Conservation (phyloP, 1,284 basidiomycete genomes). For the Retiboletus fuscus region DNA sequence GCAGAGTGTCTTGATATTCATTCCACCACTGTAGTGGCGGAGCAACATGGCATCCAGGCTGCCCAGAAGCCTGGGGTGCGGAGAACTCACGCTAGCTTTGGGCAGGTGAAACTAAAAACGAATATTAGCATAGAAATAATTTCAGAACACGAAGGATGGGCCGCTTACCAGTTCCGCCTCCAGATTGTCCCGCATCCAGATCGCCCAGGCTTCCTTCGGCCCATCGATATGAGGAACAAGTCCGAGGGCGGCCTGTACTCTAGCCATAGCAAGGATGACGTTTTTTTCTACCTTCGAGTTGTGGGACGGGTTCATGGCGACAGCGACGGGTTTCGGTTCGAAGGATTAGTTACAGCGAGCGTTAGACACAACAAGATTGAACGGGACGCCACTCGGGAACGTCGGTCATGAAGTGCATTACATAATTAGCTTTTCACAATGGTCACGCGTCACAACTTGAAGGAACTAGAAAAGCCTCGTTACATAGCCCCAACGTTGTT, state of each 20-base stretch:
- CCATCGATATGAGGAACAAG: slow-evolving; percentile 1
- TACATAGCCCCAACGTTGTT: too few relatives aligned
- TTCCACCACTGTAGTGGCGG: not conserved
- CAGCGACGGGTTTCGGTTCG: not conserved
- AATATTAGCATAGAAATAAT: too few relatives aligned
- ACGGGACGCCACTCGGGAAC: too few relatives aligned
- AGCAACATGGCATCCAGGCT: slow-evolving; percentile 1
- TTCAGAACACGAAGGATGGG: too few relatives aligned
- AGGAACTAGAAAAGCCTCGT: too few relatives aligned
- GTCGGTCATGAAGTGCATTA: too few relatives aligned
- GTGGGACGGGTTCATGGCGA: not conserved
- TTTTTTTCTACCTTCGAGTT: too few relatives aligned
- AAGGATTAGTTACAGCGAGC: too few relatives aligned
- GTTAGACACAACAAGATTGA: too few relatives aligned
- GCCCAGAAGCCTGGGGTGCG: slow-evolving; percentile 15
- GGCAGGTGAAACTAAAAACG: not conserved
- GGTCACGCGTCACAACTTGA: too few relatives aligned
- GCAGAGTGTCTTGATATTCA: not conserved
- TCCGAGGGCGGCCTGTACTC: slow-evolving; percentile 1
- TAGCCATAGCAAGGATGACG: not conserved
- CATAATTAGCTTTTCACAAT: too few relatives aligned
- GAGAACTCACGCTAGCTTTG: not conserved
- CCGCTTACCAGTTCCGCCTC: not conserved
- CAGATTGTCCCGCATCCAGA: slow-evolving; percentile 9
- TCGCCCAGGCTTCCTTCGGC: slow-evolving; percentile 4